A percentile compares a stretch with the other conserved stretches of the same genome.
Conservation (phyloP, 148 eudicot species). For the Rhododendron ferrugineum region DNA sequence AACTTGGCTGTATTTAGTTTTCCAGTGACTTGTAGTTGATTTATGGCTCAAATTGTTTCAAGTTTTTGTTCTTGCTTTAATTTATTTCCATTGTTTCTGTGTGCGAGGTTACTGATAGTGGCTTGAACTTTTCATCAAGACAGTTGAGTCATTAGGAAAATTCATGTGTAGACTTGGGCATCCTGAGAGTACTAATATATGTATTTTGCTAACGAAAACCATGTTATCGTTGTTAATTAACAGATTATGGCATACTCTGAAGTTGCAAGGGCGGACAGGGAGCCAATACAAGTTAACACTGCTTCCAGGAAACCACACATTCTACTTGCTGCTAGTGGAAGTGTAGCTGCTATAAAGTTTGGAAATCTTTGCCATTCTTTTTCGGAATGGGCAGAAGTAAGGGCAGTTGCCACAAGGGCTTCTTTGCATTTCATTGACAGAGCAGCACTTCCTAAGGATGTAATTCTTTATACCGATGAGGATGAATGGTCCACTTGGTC, state of each 20-base stretch:
- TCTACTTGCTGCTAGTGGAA: conserved; percentile 95
- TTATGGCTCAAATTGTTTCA: neutral
- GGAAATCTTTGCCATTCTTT: conserved; percentile 81
- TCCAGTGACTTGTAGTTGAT: neutral
- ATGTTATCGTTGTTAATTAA: neutral
- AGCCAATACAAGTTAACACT: conserved; percentile 26
- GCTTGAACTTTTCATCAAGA: neutral
- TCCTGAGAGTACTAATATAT: neutral
- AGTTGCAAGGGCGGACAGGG: conserved; percentile 22
- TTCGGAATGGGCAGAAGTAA: conserved; percentile 96
- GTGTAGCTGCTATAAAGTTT: conserved; percentile 92
- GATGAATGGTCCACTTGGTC: conserved; percentile 91
- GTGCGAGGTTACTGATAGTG: neutral
- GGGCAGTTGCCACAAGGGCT: conserved; percentile 70
- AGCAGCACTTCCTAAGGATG: conserved; percentile 60
- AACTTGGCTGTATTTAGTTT: neutral
- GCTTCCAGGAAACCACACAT: conserved; percentile 65
- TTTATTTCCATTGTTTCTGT: neutral
- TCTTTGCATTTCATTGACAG: conserved; percentile 75
- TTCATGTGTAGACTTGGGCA: neutral
- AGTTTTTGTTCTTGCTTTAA: neutral
- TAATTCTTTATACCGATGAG: conserved; percentile 74
- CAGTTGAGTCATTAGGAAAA: neutral
- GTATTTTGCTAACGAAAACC: neutral
- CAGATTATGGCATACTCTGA: conserved; percentile 36